phyloP scores from a whole-genome alignment of 495 filamentous ascomycete species.

The Penicillium subrubescens region DNA sequence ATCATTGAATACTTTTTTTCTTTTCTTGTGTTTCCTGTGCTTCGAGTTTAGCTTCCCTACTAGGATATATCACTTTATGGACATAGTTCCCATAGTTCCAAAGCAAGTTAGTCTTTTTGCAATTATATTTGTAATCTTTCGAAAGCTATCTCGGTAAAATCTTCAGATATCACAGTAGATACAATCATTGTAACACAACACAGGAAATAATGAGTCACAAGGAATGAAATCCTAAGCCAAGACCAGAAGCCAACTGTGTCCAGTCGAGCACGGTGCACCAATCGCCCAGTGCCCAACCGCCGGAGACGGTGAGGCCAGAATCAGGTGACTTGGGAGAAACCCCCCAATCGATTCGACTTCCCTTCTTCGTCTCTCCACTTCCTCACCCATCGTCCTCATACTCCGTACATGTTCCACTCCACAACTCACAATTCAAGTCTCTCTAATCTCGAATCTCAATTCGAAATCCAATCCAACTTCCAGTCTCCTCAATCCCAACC shows the following conservation, averaged over 20 bases:
- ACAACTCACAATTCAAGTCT: background rate
- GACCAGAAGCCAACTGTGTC: background rate
- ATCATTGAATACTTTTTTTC: background rate
- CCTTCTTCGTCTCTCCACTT: background rate
- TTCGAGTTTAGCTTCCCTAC: background rate
- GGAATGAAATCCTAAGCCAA: background rate
- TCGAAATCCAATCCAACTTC: background rate
- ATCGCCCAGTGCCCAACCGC: background rate
- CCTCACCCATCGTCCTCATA: background rate
- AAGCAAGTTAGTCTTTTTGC: background rate
- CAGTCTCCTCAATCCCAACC: slow-evolving; percentile 4
- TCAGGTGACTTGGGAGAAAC: slow-evolving; percentile 4
- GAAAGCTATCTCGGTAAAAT: background rate
- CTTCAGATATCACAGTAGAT: no score
- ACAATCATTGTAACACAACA: background rate
- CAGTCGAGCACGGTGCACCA: background rate
- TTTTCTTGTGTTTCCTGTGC: background rate
- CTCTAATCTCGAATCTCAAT: background rate
- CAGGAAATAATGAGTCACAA: background rate
- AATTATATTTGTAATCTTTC: background rate
- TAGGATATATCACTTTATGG: background rate
- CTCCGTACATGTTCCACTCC: slow-evolving; percentile 3
- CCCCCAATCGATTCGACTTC: background rate
- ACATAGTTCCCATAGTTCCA: background rate
- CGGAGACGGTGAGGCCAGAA: background rate